These are phyloP conservation scores for Leavenworthia alabamica DNA, from an alignment of 345 rosid species.

Conservation along the genomic window DNA sequence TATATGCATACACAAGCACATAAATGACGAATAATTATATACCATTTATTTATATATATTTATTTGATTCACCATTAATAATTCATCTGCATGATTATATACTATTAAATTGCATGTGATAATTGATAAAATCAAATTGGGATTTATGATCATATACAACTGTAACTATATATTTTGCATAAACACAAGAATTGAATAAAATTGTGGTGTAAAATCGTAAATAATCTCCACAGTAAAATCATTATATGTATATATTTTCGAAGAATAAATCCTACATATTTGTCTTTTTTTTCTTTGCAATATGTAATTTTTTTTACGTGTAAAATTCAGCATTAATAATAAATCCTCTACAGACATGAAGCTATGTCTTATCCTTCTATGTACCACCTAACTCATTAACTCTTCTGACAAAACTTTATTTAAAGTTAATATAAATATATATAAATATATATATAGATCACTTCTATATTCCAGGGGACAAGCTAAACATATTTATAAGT, in stretches of 20 bases:
- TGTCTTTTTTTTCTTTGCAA: background rate
- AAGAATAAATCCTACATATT: background rate
- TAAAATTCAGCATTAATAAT: background rate
- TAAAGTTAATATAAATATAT: background rate
- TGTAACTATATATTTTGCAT: background rate
- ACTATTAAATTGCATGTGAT: background rate
- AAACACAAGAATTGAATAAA: background rate
- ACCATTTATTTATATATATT: background rate
- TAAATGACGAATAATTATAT: constrained; percentile 10
- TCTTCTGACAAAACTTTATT: constrained; percentile 14
- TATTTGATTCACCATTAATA: background rate
- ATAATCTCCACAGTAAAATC: background rate
- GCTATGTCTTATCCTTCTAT: background rate
- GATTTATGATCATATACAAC: background rate
- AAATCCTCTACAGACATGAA: background rate
- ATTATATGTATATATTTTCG: background rate
- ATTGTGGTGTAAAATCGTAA: background rate
- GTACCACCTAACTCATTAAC: constrained; percentile 27
- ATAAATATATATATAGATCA: background rate
- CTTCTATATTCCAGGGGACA: constrained; percentile 13
- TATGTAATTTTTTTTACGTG: background rate
- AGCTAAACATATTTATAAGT: constrained; percentile 3
- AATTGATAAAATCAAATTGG: background rate
- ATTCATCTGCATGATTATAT: background rate
- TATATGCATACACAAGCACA: constrained; percentile 25